Evolutionary conservation across 805 yeast genomes (phyloP), one percentile per base, ranked within the genome.

Genomic region (Candida dajiaensis): DNA sequence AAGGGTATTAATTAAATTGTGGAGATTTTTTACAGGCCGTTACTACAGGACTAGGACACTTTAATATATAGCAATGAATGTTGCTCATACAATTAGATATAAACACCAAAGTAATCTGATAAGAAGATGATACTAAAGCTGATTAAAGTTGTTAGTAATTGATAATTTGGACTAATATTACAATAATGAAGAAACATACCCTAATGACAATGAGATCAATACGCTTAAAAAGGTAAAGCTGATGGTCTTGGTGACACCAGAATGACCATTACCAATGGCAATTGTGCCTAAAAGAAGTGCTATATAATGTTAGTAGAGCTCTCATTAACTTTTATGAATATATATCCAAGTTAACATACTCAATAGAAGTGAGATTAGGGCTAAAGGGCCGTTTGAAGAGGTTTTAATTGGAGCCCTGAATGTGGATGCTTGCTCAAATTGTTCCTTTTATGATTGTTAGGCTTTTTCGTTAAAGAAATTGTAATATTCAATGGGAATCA

Each of bases 81-180:
- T 28, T n/a, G 31, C 12, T 28, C n/a, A 4, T 28, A 28, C 31
- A 28, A 28, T 44, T 38, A 69, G 40, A 72, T 68, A 53, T 74
- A 74, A 2, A 74, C 78, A 29, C 74, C 78, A 38, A 73, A 69
- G 8, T 71, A 67, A 49, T 74, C 63, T 19, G 72, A 62, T 25
- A 71, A 48, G 46, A 70, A 70, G 18, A 74, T 67, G 22, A 67
- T 51, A 20, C 72, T 73, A 44, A 72, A 61, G 4, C 74, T 74
- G 42, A 62, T 58, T 70, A 58, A n/a, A 65, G 21, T 18, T 72
- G 63, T 19, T 2, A 69, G 71, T 12, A 61, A 38, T 9, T 19
- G 64, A 37, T 6, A 62, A 13, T 10, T 63, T 35, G 38, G 61
- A 55, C 45, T n/a, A n/a, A n/a, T n/a, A n/a, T n/a, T n/a, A n/a